Evolutionary conservation across 768 basidiomycete species (phyloP).

Genomic region (Russula virescens): DNA sequence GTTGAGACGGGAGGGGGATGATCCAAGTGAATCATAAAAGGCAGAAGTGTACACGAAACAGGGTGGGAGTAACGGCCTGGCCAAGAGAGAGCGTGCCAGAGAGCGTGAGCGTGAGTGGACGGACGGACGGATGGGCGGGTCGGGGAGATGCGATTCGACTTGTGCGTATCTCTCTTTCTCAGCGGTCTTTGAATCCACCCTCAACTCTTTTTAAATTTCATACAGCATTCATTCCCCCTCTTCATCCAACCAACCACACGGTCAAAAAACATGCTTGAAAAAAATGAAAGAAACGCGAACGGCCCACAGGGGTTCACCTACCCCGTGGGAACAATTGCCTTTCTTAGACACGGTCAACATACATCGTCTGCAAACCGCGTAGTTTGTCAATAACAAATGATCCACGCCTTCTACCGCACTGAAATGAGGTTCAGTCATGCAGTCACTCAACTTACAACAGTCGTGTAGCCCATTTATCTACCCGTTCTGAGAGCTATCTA

Average conservation of each 20-base stretch:
- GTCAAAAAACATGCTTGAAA: background rate
- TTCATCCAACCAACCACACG: no score
- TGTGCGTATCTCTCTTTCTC: background rate
- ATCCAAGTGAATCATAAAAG: conserved; percentile 34
- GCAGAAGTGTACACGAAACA: conserved; percentile 8
- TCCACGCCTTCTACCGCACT: background rate
- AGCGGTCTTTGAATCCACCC: conserved; percentile 5
- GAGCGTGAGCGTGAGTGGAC: background rate
- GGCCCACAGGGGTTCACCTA: background rate
- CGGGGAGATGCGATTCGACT: background rate
- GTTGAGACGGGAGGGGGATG: conserved; percentile 27
- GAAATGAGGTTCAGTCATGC: background rate
- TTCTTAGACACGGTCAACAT: conserved; percentile 13
- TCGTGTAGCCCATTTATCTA: no score
- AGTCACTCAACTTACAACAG: no score
- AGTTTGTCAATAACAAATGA: background rate
- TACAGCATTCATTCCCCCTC: background rate
- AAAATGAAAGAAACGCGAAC: background rate
- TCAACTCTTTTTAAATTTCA: no score
- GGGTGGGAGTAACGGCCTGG: background rate
- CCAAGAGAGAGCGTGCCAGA: background rate
- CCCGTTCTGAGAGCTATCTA: no score
- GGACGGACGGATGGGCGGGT: no score
- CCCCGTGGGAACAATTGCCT: conserved; percentile 10
- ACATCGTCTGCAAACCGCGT: no score